phyloP scores from a whole-genome alignment of 2,329 filamentous ascomycete species.

The Colletotrichum chlorophyti region DNA sequence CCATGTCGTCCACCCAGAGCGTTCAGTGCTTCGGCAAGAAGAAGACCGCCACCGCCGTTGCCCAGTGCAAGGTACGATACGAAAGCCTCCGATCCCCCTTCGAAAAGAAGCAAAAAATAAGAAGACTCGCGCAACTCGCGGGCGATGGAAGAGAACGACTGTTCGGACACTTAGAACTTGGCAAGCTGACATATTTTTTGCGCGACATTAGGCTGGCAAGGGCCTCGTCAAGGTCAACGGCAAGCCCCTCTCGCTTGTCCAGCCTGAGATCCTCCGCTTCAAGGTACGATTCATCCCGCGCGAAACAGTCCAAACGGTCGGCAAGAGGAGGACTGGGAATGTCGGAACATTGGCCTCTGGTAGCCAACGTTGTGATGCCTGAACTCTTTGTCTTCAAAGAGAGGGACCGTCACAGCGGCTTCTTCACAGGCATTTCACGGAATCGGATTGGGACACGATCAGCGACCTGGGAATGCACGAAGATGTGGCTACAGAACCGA shows the following conservation, averaged over 20 bases:
- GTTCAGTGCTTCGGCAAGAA: conserved; percentile 99
- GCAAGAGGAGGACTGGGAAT: conserved; percentile 6
- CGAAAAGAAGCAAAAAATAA: too few species aligned
- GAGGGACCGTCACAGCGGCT: neutral
- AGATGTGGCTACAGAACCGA: neutral
- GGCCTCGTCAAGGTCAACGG: conserved; percentile 99
- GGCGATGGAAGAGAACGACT: neutral
- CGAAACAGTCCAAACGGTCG: conserved; percentile 13
- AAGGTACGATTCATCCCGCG: conserved; percentile 68
- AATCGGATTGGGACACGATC: neutral
- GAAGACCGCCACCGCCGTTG: conserved; percentile 88
- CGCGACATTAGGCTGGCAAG: conserved; percentile 45
- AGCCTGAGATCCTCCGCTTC: conserved; percentile 97
- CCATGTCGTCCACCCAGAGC: conserved; percentile 80
- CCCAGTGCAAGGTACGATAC: conserved; percentile 65
- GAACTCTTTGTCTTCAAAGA: neutral
- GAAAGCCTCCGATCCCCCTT: neutral
- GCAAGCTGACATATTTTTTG: conserved; percentile 39
- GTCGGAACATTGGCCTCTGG: neutral
- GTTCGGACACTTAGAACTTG: conserved; percentile 8
- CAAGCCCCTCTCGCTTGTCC: conserved; percentile 89
- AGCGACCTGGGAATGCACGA: neutral
- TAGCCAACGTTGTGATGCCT: conserved; percentile 3
- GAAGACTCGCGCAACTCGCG: too few species aligned
- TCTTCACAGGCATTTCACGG: neutral